Percentiles rank a stretch among this genome's conserved stretches.
These are phyloP conservation scores for Alternaria triticimaculans DNA, from an alignment of 2,329 filamentous ascomycete genomes.

Conservation along the genomic window DNA sequence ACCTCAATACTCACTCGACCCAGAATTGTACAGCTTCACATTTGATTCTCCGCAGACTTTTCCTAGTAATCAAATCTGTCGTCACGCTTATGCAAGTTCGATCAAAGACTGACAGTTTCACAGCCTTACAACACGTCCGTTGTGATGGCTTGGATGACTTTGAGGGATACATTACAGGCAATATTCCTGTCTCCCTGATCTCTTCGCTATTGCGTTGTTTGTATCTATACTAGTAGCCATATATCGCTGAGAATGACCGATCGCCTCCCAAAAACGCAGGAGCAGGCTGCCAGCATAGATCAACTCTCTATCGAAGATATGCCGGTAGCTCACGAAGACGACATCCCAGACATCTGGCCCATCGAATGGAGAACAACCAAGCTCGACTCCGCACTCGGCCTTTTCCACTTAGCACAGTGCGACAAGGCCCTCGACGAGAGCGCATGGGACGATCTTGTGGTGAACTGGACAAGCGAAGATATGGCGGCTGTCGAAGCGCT, in stretches of 20 bases:
- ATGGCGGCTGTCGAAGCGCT: background rate
- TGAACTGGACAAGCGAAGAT: background rate
- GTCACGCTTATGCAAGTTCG: background rate
- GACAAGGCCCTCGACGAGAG: background rate
- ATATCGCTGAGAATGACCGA: background rate
- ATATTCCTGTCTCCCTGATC: background rate
- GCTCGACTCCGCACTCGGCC: background rate
- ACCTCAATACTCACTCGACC: background rate
- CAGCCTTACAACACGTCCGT: background rate
- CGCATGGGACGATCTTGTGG: background rate
- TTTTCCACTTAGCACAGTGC: background rate
- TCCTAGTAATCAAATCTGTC: background rate
- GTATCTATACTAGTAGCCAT: background rate
- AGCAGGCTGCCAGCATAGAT: background rate
- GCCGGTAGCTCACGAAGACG: background rate
- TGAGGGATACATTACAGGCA: background rate
- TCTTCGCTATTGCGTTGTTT: background rate
- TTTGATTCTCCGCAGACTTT: background rate
- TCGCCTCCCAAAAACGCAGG: background rate
- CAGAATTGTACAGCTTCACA: background rate
- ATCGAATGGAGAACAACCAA: background rate
- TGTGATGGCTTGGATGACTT: background rate
- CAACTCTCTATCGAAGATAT: background rate
- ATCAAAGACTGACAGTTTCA: background rate
- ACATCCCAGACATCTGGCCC: background rate